Percentiles rank a stretch among this genome's conserved stretches.
Conservation (phyloP, 257 asterid genomes). For the Leptodermis oblonga region DNA sequence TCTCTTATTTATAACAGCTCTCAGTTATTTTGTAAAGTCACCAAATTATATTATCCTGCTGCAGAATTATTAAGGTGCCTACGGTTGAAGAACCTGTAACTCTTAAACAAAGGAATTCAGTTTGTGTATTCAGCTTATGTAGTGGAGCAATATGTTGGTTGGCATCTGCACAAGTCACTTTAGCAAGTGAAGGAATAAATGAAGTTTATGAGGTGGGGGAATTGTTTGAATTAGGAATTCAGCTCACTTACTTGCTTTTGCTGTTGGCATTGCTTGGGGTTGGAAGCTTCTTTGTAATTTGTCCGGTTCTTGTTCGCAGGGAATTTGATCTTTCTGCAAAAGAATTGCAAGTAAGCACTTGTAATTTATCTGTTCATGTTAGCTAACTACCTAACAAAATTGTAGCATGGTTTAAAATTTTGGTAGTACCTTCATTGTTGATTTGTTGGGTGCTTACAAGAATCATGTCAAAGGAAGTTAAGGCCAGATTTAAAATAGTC, state of each 20-base stretch:
- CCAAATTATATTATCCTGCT: slow-evolving; percentile 19
- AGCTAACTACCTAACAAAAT: background rate
- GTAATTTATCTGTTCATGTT: background rate
- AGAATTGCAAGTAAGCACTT: slow-evolving; percentile 76
- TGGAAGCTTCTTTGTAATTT: slow-evolving; percentile 84
- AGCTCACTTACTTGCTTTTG: slow-evolving; percentile 89
- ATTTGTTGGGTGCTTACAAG: background rate
- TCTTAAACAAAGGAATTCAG: slow-evolving; percentile 24
- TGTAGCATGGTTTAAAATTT: background rate
- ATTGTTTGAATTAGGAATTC: slow-evolving; percentile 93
- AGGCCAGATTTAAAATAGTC: background rate
- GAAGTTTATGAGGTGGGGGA: slow-evolving; percentile 76
- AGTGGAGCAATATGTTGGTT: slow-evolving; percentile 52
- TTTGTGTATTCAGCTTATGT: slow-evolving; percentile 32
- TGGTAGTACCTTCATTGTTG: background rate
- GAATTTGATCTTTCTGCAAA: slow-evolving; percentile 99
- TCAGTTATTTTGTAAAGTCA: too few relatives aligned
- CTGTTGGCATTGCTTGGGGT: slow-evolving; percentile 87
- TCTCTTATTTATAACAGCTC: too few relatives aligned
- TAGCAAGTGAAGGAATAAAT: slow-evolving; percentile 65
- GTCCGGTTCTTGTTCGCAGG: slow-evolving; percentile 94
- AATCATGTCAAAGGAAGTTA: background rate
- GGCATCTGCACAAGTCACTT: slow-evolving; percentile 51
- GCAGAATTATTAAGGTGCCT: slow-evolving; percentile 50
- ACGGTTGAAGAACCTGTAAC: slow-evolving; percentile 30